These are phyloP conservation scores for Coniophora puteana DNA, from an alignment of 1,284 basidiomycete genomes.

Conservation along the genomic window DNA sequence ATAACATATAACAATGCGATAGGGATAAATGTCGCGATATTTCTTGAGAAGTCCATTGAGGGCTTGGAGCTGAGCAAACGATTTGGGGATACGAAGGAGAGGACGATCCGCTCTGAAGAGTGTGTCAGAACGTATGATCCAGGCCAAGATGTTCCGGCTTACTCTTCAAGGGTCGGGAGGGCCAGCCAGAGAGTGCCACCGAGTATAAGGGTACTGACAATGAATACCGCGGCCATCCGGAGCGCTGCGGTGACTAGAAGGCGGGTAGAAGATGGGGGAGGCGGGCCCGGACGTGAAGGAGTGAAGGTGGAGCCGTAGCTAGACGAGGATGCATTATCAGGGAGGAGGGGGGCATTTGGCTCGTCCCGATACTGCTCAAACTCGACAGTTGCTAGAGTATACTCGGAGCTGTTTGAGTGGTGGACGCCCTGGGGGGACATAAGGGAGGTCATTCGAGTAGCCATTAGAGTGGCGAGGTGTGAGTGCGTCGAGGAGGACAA, in stretches of 20 bases:
- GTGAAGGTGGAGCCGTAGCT: conserved; percentile 53
- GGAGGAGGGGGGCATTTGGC: conserved; percentile 32
- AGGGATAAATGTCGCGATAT: conserved; percentile 82
- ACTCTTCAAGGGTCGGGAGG: conserved; percentile 77
- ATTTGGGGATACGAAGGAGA: conserved; percentile 75
- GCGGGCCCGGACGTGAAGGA: conserved; percentile 32
- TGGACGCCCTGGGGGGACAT: conserved; percentile 9
- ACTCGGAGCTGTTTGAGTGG: conserved; percentile 49
- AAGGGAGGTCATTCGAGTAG: neutral
- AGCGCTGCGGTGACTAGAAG: conserved; percentile 76
- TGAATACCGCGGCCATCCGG: conserved; percentile 79
- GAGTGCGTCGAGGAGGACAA: conserved; percentile 9
- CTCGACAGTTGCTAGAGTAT: conserved; percentile 58
- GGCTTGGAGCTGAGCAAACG: conserved; percentile 78
- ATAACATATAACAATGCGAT: conserved; percentile 79
- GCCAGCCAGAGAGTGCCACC: conserved; percentile 77
- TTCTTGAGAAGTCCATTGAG: conserved; percentile 84
- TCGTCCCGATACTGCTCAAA: conserved; percentile 21
- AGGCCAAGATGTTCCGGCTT: conserved; percentile 30
- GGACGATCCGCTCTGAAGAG: conserved; percentile 67
- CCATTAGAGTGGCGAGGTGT: conserved; percentile 1
- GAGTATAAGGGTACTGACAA: conserved; percentile 64
- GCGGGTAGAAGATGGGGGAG: conserved; percentile 41
- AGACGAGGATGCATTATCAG: conserved; percentile 31
- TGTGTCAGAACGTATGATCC: too few relatives aligned